Base-by-base conservation (phyloP, 2,329 filamentous ascomycete species). In the Chaetomiaceae sp. region DNA sequence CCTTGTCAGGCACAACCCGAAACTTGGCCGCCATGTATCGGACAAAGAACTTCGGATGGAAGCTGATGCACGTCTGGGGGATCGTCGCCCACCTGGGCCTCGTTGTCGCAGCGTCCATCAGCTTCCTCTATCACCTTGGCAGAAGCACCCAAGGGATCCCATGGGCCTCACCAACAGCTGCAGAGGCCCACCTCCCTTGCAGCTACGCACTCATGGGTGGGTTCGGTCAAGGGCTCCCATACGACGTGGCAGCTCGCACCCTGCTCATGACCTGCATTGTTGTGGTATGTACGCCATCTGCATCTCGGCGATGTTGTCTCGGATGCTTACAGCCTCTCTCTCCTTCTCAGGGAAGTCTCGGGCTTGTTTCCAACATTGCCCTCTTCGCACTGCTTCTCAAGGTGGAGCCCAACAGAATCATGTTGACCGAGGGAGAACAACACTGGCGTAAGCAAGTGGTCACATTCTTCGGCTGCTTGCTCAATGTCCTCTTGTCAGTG, bases 361-460 rank as follows among this genome's bases (percentile, higher is more conserved):
- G 59, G 1, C 46, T 60, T 8, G 33, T 49, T 9, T 38, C 55
- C 48, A 60, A 58, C 51, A 48, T 57, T 23, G 48, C 33, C 19
- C 45, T 56, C 4, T 57, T 61, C 37, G 46, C 43, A 27, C 20
- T 53, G 3, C 55, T 61, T 1, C 40, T 61, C n/a, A 44, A 48
- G 33, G 49, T 55, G 19, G 59, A 61, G 17, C 41, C 38, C 6
- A 55, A 50, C 50, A 54, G 51, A 10, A 51, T 57, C 38, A 49
- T 40, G 3, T 43, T 61, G 41, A 60, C 58, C 19, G 58, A 61
- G 43, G 58, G 58, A 30, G 57, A 61, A 42, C 57, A 60, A 27
- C 57, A 61, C 46, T 61, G 55, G 57, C 57, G 59, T 39, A 60
- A 56, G 19, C 58, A 60, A 35, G 42, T 59, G 13, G 50, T 55